phyloP scores from a whole-genome alignment of 2,329 filamentous ascomycete genomes.

The Ceratocystis lukuohia region DNA sequence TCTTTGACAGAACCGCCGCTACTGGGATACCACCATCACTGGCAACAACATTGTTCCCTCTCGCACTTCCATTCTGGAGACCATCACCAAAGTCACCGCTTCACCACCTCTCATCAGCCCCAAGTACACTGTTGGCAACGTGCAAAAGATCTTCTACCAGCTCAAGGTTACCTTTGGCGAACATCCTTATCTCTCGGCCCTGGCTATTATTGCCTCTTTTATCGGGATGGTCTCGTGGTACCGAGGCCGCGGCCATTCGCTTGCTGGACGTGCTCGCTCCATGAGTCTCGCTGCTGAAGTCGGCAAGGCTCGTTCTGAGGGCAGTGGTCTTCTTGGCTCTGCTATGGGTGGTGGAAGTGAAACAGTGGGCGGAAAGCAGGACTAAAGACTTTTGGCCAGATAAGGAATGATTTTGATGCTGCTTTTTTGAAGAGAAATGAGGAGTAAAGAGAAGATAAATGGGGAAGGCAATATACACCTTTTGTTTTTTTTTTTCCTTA shows the following conservation, averaged over 20 bases:
- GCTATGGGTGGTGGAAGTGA: slow-evolving; percentile 1
- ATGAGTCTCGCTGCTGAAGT: slow-evolving; percentile 16
- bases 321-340: slow-evolving; percentile 2
- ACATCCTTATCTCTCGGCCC: slow-evolving; percentile 44
- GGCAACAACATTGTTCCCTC: slow-evolving; percentile 83
- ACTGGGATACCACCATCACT: slow-evolving; percentile 85
- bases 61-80: slow-evolving; percentile 82
- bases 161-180: slow-evolving; percentile 44
- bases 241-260: slow-evolving; percentile 35
- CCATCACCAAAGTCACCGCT: slow-evolving; percentile 56
- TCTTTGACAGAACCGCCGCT: slow-evolving; percentile 59
- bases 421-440: background rate
- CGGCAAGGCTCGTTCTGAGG: slow-evolving; percentile 14
- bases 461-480: background rate
- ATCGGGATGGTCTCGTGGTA: slow-evolving; percentile 30
- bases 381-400: slow-evolving; percentile 8
- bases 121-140: slow-evolving; percentile 61
- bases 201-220: slow-evolving; percentile 33
- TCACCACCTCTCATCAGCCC: slow-evolving; percentile 57
- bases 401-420: background rate
- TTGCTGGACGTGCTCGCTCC: slow-evolving; percentile 15
- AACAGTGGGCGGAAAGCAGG: slow-evolving; percentile 15
- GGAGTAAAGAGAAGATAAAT: background rate
- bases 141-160: slow-evolving; percentile 60
- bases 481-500: background rate